phyloP scores from a whole-genome alignment of 2,329 filamentous ascomycete species.

The Passalora sequoiae region DNA sequence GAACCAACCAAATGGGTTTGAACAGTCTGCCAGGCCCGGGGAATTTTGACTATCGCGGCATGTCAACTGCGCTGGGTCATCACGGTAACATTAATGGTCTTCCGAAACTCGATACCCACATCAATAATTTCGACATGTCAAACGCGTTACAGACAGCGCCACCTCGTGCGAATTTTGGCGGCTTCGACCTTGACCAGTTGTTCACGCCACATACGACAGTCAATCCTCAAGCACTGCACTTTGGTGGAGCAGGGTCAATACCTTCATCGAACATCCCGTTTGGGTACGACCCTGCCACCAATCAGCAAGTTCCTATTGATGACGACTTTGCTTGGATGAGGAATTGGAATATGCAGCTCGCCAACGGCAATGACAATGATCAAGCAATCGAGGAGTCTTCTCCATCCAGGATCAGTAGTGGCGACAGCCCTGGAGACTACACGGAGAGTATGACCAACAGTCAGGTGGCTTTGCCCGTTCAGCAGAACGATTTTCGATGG shows the following conservation, averaged over 20 bases:
- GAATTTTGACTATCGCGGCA: slow-evolving; percentile 63
- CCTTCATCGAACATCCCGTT: slow-evolving; percentile 36
- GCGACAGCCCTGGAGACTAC: slow-evolving; percentile 82
- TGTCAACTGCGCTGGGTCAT: slow-evolving; percentile 64
- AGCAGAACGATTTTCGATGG: slow-evolving; percentile 40
- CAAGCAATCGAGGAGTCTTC: slow-evolving; percentile 87
- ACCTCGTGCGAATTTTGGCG: slow-evolving; percentile 60
- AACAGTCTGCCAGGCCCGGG: slow-evolving; percentile 54
- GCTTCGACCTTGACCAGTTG: slow-evolving; percentile 66
- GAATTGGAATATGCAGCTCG: slow-evolving; percentile 73
- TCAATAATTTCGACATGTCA: slow-evolving; percentile 56
- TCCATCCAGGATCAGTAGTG: slow-evolving; percentile 93
- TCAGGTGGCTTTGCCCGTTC: slow-evolving; percentile 24
- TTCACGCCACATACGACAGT: slow-evolving; percentile 62
- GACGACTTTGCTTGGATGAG: slow-evolving; percentile 86
- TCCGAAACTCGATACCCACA: slow-evolving; percentile 74
- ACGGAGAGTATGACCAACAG: slow-evolving; percentile 90
- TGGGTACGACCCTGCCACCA: slow-evolving; percentile 35
- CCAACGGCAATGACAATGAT: slow-evolving; percentile 57
- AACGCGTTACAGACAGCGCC: slow-evolving; percentile 75
- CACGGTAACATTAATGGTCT: slow-evolving; percentile 64
- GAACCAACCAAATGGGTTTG: slow-evolving; percentile 45
- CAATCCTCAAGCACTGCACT: slow-evolving; percentile 69
- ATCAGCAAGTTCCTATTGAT: slow-evolving; percentile 55
- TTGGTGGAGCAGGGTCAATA: slow-evolving; percentile 56